Conservation (phyloP, 2,329 filamentous ascomycete genomes). For the Aaosphaeria arxii region DNA sequence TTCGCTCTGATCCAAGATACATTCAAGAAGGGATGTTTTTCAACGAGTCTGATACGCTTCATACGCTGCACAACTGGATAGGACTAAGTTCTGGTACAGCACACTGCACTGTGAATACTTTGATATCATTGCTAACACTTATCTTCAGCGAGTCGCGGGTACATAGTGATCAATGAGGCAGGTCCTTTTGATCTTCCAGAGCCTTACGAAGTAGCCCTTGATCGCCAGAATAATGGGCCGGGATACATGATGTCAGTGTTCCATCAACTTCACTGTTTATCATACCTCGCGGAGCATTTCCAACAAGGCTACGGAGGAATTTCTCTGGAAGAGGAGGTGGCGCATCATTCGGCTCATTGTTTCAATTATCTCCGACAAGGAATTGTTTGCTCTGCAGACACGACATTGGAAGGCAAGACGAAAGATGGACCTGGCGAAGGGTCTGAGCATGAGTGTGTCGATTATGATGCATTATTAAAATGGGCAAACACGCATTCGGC, state of each 20-base stretch:
- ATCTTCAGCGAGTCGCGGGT: constrained; percentile 14
- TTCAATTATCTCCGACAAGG: constrained; percentile 25
- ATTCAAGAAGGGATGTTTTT: constrained; percentile 19
- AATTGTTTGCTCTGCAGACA: constrained; percentile 23
- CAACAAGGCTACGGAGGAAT: constrained; percentile 18
- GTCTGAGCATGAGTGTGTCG: constrained; percentile 17
- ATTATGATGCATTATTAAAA: constrained; percentile 19
- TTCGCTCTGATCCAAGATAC: constrained; percentile 15
- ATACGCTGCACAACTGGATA: constrained; percentile 21
- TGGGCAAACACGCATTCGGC: constrained; percentile 20
- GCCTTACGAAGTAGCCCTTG: constrained; percentile 14
- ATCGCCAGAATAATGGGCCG: constrained; percentile 14
- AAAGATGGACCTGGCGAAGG: constrained; percentile 15
- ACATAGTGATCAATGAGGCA: constrained; percentile 7
- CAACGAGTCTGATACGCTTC: constrained; percentile 15
- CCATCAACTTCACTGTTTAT: constrained; percentile 25
- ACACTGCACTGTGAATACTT: too few relatives aligned
- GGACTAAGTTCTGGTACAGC: constrained; percentile 12
- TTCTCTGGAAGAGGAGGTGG: constrained; percentile 12
- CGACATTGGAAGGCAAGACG: constrained; percentile 20
- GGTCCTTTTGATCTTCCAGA: constrained; percentile 14
- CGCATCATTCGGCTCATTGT: constrained; percentile 22
- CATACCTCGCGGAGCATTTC: constrained; percentile 18
- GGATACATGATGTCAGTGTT: constrained; percentile 23
- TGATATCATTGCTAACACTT: not conserved